Conservation (phyloP, 2,329 filamentous ascomycete genomes). For the Ambrosiella cleistominuta region DNA sequence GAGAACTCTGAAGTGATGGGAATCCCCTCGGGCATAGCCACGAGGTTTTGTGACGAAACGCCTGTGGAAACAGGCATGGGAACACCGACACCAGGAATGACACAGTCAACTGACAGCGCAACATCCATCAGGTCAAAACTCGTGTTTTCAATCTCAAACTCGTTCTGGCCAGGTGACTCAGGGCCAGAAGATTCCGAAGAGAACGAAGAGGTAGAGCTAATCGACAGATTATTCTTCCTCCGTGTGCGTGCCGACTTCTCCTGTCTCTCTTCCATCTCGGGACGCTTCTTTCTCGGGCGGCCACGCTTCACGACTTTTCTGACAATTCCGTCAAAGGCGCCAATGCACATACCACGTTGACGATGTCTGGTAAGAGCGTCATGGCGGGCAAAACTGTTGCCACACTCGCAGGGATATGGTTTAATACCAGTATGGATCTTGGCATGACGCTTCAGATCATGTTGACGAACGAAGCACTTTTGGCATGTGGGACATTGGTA, state of each 20-base stretch:
- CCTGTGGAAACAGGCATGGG: conserved; percentile 4
- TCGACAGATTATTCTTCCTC: conserved; percentile 34
- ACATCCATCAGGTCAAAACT: conserved; percentile 31
- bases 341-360: conserved; percentile 91
- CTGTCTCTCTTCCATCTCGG: conserved; percentile 36
- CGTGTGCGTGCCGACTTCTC: conserved; percentile 35
- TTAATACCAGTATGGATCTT: conserved; percentile 96
- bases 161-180: conserved; percentile 32
- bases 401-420: conserved; percentile 85
- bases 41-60: conserved; percentile 16
- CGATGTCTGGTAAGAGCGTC: conserved; percentile 88
- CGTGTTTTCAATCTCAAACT: conserved; percentile 28
- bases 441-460: conserved; percentile 90
- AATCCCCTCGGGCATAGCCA: conserved; percentile 17
- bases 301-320: conserved; percentile 45
- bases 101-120: conserved; percentile 13
- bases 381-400: conserved; percentile 85
- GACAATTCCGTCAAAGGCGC: conserved; percentile 67
- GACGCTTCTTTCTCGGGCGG: conserved; percentile 43
- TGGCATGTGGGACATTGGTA: conserved; percentile 85
- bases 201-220: conserved; percentile 27
- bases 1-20: neutral
- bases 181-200: conserved; percentile 34
- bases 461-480: conserved; percentile 92
- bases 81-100: conserved; percentile 11